Percentiles rank a stretch among this genome's conserved stretches.
Evolutionary conservation across 495 filamentous ascomycete genomes (phyloP).

Genomic region (Annulohypoxylon bovei): DNA sequence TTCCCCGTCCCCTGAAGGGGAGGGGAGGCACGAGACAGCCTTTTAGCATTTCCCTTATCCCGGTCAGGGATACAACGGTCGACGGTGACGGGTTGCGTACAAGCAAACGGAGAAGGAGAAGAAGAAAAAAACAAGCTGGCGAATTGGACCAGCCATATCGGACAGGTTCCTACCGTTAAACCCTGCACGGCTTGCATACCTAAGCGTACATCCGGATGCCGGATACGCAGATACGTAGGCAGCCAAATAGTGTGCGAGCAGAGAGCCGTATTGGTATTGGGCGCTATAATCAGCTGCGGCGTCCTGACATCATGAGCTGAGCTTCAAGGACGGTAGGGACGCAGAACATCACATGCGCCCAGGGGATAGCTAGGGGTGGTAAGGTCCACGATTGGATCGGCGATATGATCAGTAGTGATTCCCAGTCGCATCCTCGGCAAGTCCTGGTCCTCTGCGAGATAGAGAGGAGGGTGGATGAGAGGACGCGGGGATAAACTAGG

Average conservation of each 20-base stretch:
- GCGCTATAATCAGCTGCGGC: constrained; percentile 19
- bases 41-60: constrained; percentile 10
- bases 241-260: constrained; percentile 10
- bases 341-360: constrained; percentile 29
- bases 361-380: constrained; percentile 6
- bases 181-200: constrained; percentile 26
- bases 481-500: constrained; percentile 20
- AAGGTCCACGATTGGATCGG: constrained; percentile 31
- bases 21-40: constrained; percentile 32
- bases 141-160: constrained; percentile 10
- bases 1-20: not conserved
- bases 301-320: constrained; percentile 41
- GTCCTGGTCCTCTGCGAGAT: not conserved
- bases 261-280: not conserved
- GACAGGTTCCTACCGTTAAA: constrained; percentile 9
- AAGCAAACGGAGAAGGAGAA: constrained; percentile 1
- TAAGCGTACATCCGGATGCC: constrained; percentile 5
- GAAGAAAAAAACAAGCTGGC: constrained; percentile 19
- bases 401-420: constrained; percentile 9
- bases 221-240: constrained; percentile 9
- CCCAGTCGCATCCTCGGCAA: constrained; percentile 19
- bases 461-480: not conserved
- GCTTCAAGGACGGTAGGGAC: constrained; percentile 4
- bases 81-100: constrained; percentile 16
- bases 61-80: constrained; percentile 34